These are phyloP conservation scores for Diutina neorugosa DNA, from an alignment of 1,139 yeast species.

Conservation along the genomic window DNA sequence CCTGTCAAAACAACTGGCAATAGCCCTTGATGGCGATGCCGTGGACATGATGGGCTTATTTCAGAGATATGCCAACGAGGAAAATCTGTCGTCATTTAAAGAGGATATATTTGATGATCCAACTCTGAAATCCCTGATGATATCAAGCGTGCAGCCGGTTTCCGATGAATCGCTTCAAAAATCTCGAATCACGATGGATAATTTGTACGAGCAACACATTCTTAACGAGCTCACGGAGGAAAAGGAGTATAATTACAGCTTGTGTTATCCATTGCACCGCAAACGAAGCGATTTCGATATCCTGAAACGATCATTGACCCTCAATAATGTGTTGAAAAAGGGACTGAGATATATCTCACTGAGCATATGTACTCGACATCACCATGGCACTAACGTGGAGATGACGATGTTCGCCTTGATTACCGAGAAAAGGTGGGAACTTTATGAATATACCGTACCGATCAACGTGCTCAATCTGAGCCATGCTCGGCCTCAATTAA, in stretches of 20 bases:
- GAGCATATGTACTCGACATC: slow-evolving; percentile 40
- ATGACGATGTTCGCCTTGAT: slow-evolving; percentile 52
- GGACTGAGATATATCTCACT: slow-evolving; percentile 37
- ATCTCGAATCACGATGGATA: slow-evolving; percentile 5
- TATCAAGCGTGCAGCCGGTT: neutral
- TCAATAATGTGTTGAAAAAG: slow-evolving; percentile 36
- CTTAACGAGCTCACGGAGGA: slow-evolving; percentile 21
- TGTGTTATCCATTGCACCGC: slow-evolving; percentile 76
- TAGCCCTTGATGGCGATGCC: slow-evolving; percentile 12
- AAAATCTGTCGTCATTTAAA: slow-evolving; percentile 9
- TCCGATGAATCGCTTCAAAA: neutral
- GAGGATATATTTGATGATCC: neutral
- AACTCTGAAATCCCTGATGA: neutral
- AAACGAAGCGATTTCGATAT: slow-evolving; percentile 40
- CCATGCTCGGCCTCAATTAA: slow-evolving; percentile 37
- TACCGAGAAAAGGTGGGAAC: slow-evolving; percentile 61
- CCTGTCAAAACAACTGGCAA: slow-evolving; percentile 4
- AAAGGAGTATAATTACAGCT: slow-evolving; percentile 56
- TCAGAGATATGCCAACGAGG: slow-evolving; percentile 33
- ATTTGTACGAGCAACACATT: neutral
- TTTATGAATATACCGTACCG: slow-evolving; percentile 32
- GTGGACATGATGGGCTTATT: slow-evolving; percentile 27
- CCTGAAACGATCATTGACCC: slow-evolving; percentile 28
- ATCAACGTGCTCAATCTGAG: slow-evolving; percentile 10
- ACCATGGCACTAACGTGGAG: slow-evolving; percentile 27